These are phyloP conservation scores for Cyphellophora europaea DNA, from an alignment of 2,329 filamentous ascomycete genomes.

Conservation along the genomic window DNA sequence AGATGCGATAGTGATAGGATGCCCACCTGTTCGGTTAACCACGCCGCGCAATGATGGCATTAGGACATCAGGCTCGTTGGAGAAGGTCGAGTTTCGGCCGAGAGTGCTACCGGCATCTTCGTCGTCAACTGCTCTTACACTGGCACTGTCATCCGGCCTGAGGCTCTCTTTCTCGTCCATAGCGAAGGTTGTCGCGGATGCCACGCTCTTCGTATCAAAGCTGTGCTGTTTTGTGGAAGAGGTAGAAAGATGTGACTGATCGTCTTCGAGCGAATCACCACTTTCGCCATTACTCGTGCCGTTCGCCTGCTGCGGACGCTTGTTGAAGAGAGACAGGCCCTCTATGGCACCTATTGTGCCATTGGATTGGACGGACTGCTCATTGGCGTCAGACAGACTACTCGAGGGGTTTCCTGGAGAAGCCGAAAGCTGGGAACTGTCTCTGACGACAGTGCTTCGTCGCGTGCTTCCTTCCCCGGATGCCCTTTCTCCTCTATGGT, in stretches of 20 bases:
- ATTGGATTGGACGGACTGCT: neutral
- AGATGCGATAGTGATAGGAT: slow-evolving; percentile 13
- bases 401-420: no score
- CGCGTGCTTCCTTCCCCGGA: no score
- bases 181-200: slow-evolving; percentile 90
- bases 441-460: no score
- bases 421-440: no score
- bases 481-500: no score
- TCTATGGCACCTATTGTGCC: neutral
- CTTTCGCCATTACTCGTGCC: slow-evolving; percentile 13
- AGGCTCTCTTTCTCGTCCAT: slow-evolving; percentile 94
- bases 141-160: slow-evolving; percentile 89
- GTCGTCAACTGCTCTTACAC: slow-evolving; percentile 81
- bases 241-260: slow-evolving; percentile 43
- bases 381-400: no score
- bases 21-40: slow-evolving; percentile 1
- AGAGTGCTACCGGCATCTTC: slow-evolving; percentile 58
- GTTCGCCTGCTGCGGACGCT: neutral
- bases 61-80: slow-evolving; percentile 4
- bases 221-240: slow-evolving; percentile 75
- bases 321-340: neutral
- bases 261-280: slow-evolving; percentile 29
- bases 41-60: slow-evolving; percentile 2
- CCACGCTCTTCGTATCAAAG: slow-evolving; percentile 87
- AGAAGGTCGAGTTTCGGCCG: slow-evolving; percentile 10